Evolutionary conservation across 345 rosid genomes (phyloP).

Genomic region (Mangifera indica): DNA sequence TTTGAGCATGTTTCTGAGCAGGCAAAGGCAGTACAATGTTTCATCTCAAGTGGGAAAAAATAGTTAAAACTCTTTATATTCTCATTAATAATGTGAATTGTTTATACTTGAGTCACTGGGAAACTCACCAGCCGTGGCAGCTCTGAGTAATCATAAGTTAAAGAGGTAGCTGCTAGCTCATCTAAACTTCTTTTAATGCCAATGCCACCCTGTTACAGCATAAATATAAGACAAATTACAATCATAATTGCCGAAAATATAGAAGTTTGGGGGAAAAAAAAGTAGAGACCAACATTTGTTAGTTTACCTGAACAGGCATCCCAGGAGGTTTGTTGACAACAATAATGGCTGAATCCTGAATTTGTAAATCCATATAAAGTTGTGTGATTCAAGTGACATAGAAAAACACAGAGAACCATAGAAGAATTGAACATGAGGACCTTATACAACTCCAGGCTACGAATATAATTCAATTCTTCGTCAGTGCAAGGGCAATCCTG

Average conservation of each 20-base stretch:
- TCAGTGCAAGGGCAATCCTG: slow-evolving; percentile 41
- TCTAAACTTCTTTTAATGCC: slow-evolving; percentile 81
- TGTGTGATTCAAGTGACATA: slow-evolving; percentile 14
- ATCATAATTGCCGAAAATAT: not conserved
- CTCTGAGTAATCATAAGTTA: slow-evolving; percentile 58
- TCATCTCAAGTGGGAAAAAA: not conserved
- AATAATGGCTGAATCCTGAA: slow-evolving; percentile 73
- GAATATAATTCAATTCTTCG: slow-evolving; percentile 67
- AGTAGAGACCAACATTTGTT: not conserved
- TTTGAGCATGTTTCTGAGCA: not conserved
- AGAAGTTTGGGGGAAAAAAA: not conserved
- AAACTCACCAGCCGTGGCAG: slow-evolving; percentile 86
- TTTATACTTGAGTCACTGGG: not conserved
- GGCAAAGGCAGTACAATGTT: not conserved
- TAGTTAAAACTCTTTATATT: not conserved
- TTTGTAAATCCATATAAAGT: slow-evolving; percentile 22
- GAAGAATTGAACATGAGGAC: slow-evolving; percentile 32
- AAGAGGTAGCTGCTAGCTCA: slow-evolving; percentile 68
- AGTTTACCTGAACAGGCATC: slow-evolving; percentile 84
- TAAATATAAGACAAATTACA: not conserved
- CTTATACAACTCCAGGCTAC: slow-evolving; percentile 71
- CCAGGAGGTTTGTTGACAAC: slow-evolving; percentile 89
- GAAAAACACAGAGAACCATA: slow-evolving; percentile 3
- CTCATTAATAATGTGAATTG: not conserved
- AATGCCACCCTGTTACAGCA: slow-evolving; percentile 67